Conservation (phyloP, 2,329 filamentous ascomycete species). For the Claviceps sp. region DNA sequence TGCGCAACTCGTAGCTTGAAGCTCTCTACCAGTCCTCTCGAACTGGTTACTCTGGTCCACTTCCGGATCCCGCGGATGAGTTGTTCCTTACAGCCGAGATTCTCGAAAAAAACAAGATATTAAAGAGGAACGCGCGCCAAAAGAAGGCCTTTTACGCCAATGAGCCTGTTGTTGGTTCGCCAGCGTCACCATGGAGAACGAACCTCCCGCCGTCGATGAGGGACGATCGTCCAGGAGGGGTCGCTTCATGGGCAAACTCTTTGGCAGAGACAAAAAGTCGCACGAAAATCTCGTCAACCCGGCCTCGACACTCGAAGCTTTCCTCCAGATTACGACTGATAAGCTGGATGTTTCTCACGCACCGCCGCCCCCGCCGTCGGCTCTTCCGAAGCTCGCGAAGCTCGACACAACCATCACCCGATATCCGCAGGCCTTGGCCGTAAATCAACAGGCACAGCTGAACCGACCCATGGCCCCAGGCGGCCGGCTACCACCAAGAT, state of each 20-base stretch:
- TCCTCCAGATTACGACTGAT: constrained; percentile 43
- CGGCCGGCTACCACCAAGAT: constrained; percentile 27
- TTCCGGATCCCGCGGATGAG: constrained; percentile 1
- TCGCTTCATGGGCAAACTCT: constrained; percentile 52
- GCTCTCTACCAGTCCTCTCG: neutral
- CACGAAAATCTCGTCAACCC: constrained; percentile 23
- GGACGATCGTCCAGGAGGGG: constrained; percentile 32
- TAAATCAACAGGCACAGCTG: constrained; percentile 29
- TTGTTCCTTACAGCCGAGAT: neutral
- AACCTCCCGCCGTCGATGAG: constrained; percentile 25
- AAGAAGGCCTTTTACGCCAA: constrained; percentile 12
- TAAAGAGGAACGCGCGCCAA: neutral
- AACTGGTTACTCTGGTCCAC: neutral
- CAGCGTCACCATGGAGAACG: constrained; percentile 30
- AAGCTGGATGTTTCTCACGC: constrained; percentile 40
- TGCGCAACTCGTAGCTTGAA: neutral
- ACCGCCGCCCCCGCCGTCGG: constrained; percentile 28
- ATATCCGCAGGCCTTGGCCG: constrained; percentile 39
- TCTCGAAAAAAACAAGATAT: too few species aligned
- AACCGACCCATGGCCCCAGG: constrained; percentile 27
- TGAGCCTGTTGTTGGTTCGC: constrained; percentile 15
- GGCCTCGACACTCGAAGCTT: constrained; percentile 41
- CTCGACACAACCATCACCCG: constrained; percentile 44
- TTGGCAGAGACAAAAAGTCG: constrained; percentile 29
- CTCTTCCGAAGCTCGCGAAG: constrained; percentile 35